A percentile compares a stretch with the other conserved stretches of the same genome.
phyloP scores from a whole-genome alignment of 495 filamentous ascomycete species.

The Amorphotheca resinae region DNA sequence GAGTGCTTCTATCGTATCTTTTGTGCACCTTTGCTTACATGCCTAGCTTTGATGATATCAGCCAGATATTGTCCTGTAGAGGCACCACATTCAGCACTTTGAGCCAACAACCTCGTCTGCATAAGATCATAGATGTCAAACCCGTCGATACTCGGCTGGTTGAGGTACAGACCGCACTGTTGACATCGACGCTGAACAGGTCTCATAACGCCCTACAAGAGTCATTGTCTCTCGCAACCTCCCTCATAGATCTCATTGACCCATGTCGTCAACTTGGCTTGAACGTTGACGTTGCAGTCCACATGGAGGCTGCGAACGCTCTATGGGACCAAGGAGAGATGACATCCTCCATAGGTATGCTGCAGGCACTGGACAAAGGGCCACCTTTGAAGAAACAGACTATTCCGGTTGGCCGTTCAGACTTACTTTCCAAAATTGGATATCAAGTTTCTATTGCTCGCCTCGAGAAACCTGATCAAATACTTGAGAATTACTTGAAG shows the following conservation, averaged over 20 bases:
- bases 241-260: conserved; percentile 58
- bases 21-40: conserved; percentile 4
- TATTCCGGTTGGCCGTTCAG: conserved; percentile 60
- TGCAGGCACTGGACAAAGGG: conserved; percentile 56
- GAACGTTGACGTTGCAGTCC: conserved; percentile 59
- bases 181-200: conserved; percentile 61
- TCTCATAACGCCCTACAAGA: conserved; percentile 73
- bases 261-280: conserved; percentile 55
- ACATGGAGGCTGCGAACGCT: conserved; percentile 72
- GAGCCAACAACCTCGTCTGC: conserved; percentile 51
- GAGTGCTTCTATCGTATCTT: not conserved
- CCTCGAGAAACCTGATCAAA: conserved; percentile 83
- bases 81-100: conserved; percentile 75
- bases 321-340: conserved; percentile 93
- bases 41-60: conserved; percentile 64
- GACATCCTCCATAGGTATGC: conserved; percentile 79
- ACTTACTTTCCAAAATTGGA: conserved; percentile 76
- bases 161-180: conserved; percentile 60
- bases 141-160: conserved; percentile 51
- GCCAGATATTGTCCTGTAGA: conserved; percentile 67
- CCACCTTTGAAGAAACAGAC: conserved; percentile 48
- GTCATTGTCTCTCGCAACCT: conserved; percentile 70
- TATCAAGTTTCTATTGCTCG: conserved; percentile 83
- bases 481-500: conserved; percentile 71
- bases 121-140: conserved; percentile 40